Evolutionary conservation across 306 rosid species (phyloP), one percentile per base, ranked within the genome.

Genomic region (Dalbergia cochinchinensis): DNA sequence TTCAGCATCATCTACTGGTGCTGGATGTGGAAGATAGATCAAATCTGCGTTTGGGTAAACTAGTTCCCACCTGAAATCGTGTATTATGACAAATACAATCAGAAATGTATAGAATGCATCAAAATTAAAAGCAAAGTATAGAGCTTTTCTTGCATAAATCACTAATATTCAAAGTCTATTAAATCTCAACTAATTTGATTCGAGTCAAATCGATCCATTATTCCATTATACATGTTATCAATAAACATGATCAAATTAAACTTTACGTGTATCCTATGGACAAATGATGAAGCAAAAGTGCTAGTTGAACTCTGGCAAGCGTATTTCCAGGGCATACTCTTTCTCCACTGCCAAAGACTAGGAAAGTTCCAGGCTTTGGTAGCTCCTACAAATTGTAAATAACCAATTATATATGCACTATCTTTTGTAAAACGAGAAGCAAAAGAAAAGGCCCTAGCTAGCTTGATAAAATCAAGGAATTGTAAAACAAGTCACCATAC

Each of bases 241-340:
- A 47, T 15, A 16, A 22, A 5, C 5, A 37, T 37, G 41, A 37
- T 37, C 41, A 37, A 37, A 69, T 19, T 13, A 59, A 71, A 69
- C n/a, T 57, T 64, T 76, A 85, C 91, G 74, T 77, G 73, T 82
- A 90, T 77, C 85, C 78, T 0, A 73, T 50, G n/a, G 86, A 80
- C 61, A 90, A 69, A 85, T 80, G 87, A 74, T 86, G 89, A 5
- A 90, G 82, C 6, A 86, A 33, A n/a, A 78, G 57, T 11, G 86
- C 60, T 6, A 87, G 80, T 71, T 87, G 87, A 8, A 68, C 16
- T 47, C 84, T 89, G 0, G 83, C 90, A 48, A 84, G 87, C 80
- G 44, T 85, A 76, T 83, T 89, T 51, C 90, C 87, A 0, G 85
- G 85, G 59, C 91, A 87, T 2, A 82, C 47, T 82, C 88, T 87